Base-by-base conservation (phyloP, 225 moss, liverwort and hornwort species). In the Marchantia polymorpha region DNA sequence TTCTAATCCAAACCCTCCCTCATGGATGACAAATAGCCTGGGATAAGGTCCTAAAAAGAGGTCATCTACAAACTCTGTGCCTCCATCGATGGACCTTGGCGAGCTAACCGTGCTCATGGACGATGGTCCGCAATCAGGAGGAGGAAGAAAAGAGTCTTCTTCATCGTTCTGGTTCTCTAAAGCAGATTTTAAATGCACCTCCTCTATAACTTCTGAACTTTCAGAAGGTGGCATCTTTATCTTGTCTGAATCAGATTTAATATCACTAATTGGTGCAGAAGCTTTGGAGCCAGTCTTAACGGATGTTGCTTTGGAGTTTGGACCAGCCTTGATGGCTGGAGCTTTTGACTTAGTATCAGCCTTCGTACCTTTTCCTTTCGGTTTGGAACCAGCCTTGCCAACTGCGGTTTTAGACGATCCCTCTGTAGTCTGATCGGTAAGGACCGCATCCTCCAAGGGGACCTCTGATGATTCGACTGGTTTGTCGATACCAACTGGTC, bases 1-100 rank as follows among this genome's bases (percentile, higher is more conserved):
- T 77, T 99, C 97, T 65, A 91, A 92, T 1, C 97, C 97, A 54
- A 92, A 93, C 58, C 97, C 97, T 16, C 84, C 92, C 85, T 99
- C 93, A 71, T 94, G 94, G 73, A 94, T 88, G 54, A 94, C 92
- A 81, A 99, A 99, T 48, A 99, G 88, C 30, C 94, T 93, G 13
- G 92, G 83, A 31, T 84, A 76, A 3, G 97, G 97, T 13, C 97
- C 97, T 29, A 94, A 26, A 65, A 77, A 56, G 15, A 53, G 31
- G 31, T 89, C 89, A 52, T 80, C 80, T 0, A 79, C 80, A 56
- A 80, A 60, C 10, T 76, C 79, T 30, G 48, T 81, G 14, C 61
- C 69, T 4, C 30, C 55, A 12, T 73, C 64, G 8, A 0, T 78
- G 16, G 86, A 90, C 27, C 19, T 71, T 25, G 89, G 89, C 0